Evolutionary conservation across 352 stramenopile species (phyloP), one percentile per base, ranked within the genome.

Genomic region (Globisporangium paddicum): DNA sequence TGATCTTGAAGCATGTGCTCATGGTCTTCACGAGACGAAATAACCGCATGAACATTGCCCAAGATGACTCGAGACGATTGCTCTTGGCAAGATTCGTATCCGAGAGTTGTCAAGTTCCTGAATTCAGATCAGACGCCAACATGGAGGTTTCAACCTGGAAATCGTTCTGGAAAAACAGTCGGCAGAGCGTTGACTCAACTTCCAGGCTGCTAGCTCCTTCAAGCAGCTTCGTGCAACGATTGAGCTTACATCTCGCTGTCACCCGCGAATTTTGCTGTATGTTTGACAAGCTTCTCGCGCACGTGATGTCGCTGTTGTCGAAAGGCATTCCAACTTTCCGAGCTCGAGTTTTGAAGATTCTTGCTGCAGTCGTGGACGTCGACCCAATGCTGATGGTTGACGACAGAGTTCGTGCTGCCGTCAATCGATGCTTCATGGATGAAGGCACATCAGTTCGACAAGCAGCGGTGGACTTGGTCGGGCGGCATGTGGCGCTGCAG

Each of bases 371-470:
- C 58, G 81, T 96, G 11, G 82, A 94, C 37, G 79, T 92, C 5
- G 86, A 96, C 53, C 86, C 84, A 0, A 86, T 90, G 72, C 59
- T 96, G 14, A 96, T 96, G 86, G 73, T 73, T 40, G 80, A 91
- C 50, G 42, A 35, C n/a, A 55, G 63, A 18, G 72, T 96, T 2
- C 82, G 75, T 3, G 61, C 64, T 45, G 69, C 82, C 2, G 86
- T 96, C 10, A 66, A 72, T 45, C 68, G 58, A 2, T 93, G 86
- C 60, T 93, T 90, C 59, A 66, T 77, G 21, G 86, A 96, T 52
- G 84, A 88, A 66, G 73, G 79, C 3, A 87, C 75, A 13, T 93
- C 82, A 23, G 86, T 96, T 58, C 77, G 86, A 16, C 81, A 93
- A 77, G 79, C 85, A 40, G 82, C 83, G 0, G 83, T 96, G 16